These are phyloP conservation scores for Metschnikowia continentalis DNA, from an alignment of 805 yeast species.

Conservation along the genomic window DNA sequence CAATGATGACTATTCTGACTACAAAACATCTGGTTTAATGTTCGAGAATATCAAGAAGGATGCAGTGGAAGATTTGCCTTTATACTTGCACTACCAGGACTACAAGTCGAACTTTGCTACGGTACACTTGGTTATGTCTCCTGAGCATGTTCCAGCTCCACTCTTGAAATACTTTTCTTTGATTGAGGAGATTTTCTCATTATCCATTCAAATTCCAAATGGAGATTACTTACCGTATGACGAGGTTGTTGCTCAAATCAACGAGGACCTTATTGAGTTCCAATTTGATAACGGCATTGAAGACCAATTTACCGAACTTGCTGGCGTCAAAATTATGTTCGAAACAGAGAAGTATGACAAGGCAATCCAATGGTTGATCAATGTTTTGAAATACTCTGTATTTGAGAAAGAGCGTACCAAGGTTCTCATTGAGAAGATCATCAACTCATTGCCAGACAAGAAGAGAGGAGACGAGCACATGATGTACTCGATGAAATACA, in stretches of 20 bases:
- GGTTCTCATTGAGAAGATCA: slow-evolving; percentile 57
- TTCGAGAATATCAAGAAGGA: slow-evolving; percentile 18
- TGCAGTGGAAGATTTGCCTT: slow-evolving; percentile 49
- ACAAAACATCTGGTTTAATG: slow-evolving; percentile 24
- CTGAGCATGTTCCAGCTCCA: slow-evolving; percentile 46
- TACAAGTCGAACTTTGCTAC: slow-evolving; percentile 76
- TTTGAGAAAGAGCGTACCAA: slow-evolving; percentile 72
- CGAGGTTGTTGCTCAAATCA: slow-evolving; percentile 67
- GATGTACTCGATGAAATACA: slow-evolving; percentile 58
- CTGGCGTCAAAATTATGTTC: slow-evolving; percentile 59
- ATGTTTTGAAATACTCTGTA: slow-evolving; percentile 58
- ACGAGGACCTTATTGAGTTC: slow-evolving; percentile 66
- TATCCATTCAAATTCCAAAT: slow-evolving; percentile 64
- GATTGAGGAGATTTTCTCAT: slow-evolving; percentile 61
- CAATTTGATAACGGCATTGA: slow-evolving; percentile 54
- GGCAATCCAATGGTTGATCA: slow-evolving; percentile 74
- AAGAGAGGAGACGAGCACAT: slow-evolving; percentile 63
- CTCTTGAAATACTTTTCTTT: slow-evolving; percentile 62
- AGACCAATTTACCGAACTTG: slow-evolving; percentile 60
- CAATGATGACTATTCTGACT: slow-evolving; percentile 34
- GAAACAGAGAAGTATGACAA: slow-evolving; percentile 56
- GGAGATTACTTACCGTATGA: slow-evolving; percentile 64
- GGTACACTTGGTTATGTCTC: slow-evolving; percentile 56
- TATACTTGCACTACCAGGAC: slow-evolving; percentile 75
- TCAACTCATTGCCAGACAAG: slow-evolving; percentile 56